phyloP scores from a whole-genome alignment of 495 filamentous ascomycete species.

The Aspergillus cristatus region DNA sequence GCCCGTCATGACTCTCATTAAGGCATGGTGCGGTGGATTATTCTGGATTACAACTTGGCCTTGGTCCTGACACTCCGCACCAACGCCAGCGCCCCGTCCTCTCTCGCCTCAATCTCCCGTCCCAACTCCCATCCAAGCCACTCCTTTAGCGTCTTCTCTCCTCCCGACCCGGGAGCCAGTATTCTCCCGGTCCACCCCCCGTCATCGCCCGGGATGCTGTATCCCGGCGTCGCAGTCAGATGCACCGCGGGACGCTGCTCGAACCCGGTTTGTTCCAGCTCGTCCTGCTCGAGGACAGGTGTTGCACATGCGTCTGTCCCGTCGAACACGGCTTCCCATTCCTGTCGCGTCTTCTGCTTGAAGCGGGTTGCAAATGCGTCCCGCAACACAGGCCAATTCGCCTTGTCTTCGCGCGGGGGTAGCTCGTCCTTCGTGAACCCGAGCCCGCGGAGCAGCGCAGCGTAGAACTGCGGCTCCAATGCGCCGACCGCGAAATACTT shows the following conservation, averaged over 20 bases:
- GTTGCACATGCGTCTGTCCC: conserved; percentile 88
- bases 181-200: conserved; percentile 55
- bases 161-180: conserved; percentile 59
- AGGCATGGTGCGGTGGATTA: no score
- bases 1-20: no score
- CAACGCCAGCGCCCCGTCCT: conserved; percentile 44
- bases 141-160: conserved; percentile 54
- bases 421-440: conserved; percentile 43
- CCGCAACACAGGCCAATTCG: conserved; percentile 56
- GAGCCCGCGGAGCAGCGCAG: conserved; percentile 54
- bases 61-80: conserved; percentile 8
- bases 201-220: conserved; percentile 45
- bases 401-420: conserved; percentile 44
- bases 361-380: conserved; percentile 55
- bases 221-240: conserved; percentile 53
- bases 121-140: conserved; percentile 78
- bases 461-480: conserved; percentile 79
- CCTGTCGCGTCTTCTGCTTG: conserved; percentile 58
- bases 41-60: neutral
- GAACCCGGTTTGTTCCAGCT: conserved; percentile 58
- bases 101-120: conserved; percentile 52
- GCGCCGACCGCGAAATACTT: conserved; percentile 85
- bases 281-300: conserved; percentile 65
- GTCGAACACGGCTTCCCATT: conserved; percentile 84
- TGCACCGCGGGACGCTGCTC: conserved; percentile 71